phyloP scores from a whole-genome alignment of 1,284 basidiomycete species.

The Apiotrichum montevideense region DNA sequence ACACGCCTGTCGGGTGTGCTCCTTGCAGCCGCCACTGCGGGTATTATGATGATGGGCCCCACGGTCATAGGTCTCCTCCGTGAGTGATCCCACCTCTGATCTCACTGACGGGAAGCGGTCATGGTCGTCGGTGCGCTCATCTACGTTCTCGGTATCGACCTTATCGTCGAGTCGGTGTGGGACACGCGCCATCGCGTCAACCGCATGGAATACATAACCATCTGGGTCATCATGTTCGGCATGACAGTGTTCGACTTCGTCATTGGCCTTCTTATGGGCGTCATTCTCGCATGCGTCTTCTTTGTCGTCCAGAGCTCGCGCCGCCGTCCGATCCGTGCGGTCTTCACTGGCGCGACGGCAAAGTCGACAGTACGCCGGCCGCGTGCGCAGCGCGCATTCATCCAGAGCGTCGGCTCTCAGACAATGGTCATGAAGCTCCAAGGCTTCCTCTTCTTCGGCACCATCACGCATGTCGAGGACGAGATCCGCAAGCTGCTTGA shows the following conservation, averaged over 20 bases:
- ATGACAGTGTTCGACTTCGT: slow-evolving; percentile 96
- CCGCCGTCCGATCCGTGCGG: slow-evolving; percentile 69
- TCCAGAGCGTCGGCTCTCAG: slow-evolving; percentile 84
- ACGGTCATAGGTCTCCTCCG: slow-evolving; percentile 75
- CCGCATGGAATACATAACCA: slow-evolving; percentile 55
- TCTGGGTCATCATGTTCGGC: slow-evolving; percentile 62
- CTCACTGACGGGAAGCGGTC: slow-evolving; percentile 55
- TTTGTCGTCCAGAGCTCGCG: slow-evolving; percentile 93
- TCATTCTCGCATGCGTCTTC: slow-evolving; percentile 86
- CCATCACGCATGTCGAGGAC: slow-evolving; percentile 80
- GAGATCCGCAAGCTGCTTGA: slow-evolving; percentile 61
- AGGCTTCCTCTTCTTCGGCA: slow-evolving; percentile 89
- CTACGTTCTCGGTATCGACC: slow-evolving; percentile 88
- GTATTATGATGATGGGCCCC: slow-evolving; percentile 69
- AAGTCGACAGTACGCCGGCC: slow-evolving; percentile 90
- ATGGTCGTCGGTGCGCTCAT: slow-evolving; percentile 91
- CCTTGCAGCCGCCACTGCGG: slow-evolving; percentile 67
- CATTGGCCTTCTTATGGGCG: slow-evolving; percentile 85
- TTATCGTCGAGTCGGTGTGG: slow-evolving; percentile 93
- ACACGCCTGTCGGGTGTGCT: slow-evolving; percentile 79
- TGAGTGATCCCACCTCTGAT: slow-evolving; percentile 48
- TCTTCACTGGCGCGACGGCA: slow-evolving; percentile 70
- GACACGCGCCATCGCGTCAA: slow-evolving; percentile 86
- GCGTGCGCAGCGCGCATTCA: slow-evolving; percentile 77
- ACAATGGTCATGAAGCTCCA: slow-evolving; percentile 85